A percentile compares a stretch with the other conserved stretches of the same genome.
Conservation (phyloP, 495 filamentous ascomycete genomes). For the Astrothelium subdiscretum region DNA sequence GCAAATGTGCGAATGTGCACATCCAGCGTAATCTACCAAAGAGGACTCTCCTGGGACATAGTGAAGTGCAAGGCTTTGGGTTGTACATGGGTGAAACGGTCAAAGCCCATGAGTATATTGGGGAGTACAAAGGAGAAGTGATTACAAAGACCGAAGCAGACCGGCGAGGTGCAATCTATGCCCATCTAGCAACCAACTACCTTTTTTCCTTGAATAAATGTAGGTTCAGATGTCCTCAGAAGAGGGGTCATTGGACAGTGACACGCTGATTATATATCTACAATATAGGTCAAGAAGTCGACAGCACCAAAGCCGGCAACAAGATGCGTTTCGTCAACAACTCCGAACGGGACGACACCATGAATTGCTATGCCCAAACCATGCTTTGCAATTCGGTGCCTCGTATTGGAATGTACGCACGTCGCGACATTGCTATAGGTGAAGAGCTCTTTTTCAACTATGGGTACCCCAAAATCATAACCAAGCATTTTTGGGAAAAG, state of each 20-base stretch:
- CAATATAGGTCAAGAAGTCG: conserved; percentile 35
- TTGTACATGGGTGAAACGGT: conserved; percentile 53
- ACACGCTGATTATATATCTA: neutral
- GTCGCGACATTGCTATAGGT: conserved; percentile 45
- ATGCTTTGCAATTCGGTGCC: conserved; percentile 52
- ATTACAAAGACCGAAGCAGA: conserved; percentile 53
- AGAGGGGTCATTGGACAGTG: neutral
- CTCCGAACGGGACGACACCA: conserved; percentile 31
- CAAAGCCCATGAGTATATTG: conserved; percentile 47
- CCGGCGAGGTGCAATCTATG: conserved; percentile 53
- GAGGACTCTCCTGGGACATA: conserved; percentile 49
- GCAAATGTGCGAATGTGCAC: conserved; percentile 49
- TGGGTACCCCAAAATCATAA: conserved; percentile 7
- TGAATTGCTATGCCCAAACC: conserved; percentile 46
- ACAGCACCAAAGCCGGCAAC: conserved; percentile 37
- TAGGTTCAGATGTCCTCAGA: conserved; percentile 11
- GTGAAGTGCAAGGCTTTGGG: conserved; percentile 51
- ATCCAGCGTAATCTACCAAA: conserved; percentile 51
- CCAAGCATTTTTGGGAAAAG: neutral
- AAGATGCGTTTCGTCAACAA: conserved; percentile 62
- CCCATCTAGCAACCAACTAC: conserved; percentile 48
- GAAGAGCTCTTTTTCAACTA: conserved; percentile 67
- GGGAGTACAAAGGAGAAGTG: conserved; percentile 64
- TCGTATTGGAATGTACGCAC: conserved; percentile 56
- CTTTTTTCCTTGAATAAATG: conserved; percentile 52